These are phyloP conservation scores for Lachancea nothofagi DNA, from an alignment of 805 yeast species.

Conservation along the genomic window DNA sequence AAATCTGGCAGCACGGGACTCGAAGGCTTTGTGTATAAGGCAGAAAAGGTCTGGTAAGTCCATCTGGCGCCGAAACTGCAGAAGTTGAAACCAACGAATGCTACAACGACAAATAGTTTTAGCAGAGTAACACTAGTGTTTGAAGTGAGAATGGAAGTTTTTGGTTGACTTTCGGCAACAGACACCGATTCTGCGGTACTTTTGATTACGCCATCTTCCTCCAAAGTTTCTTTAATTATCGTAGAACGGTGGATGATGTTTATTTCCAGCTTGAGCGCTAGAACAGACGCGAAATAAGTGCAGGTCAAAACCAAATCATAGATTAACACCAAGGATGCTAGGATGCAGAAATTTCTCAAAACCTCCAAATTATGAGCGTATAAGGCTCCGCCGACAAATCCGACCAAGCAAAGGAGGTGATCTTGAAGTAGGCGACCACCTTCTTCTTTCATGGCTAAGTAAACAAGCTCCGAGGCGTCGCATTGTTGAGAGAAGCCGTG, in stretches of 20 bases:
- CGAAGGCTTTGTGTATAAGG: slow-evolving; percentile 28
- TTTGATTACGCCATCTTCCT: slow-evolving; percentile 86
- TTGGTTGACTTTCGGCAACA: slow-evolving; percentile 23
- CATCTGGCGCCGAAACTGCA: slow-evolving; percentile 68
- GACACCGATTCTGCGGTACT: slow-evolving; percentile 67
- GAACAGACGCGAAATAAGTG: slow-evolving; percentile 77
- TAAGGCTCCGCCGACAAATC: slow-evolving; percentile 60
- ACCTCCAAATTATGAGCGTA: slow-evolving; percentile 66
- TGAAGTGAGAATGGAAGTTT: slow-evolving; percentile 27
- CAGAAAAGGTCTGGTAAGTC: slow-evolving; percentile 47
- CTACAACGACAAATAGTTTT: slow-evolving; percentile 54
- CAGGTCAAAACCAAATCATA: slow-evolving; percentile 68
- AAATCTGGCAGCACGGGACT: slow-evolving; percentile 39
- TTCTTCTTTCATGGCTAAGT: slow-evolving; percentile 33
- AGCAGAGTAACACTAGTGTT: slow-evolving; percentile 45
- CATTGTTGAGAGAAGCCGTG: slow-evolving; percentile 32
- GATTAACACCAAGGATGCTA: slow-evolving; percentile 62
- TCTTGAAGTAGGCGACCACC: slow-evolving; percentile 53
- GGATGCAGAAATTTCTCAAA: slow-evolving; percentile 71
- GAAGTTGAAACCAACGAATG: slow-evolving; percentile 57
- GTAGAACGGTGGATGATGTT: slow-evolving; percentile 77
- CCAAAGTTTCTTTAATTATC: slow-evolving; percentile 68
- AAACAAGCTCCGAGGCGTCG: slow-evolving; percentile 29
- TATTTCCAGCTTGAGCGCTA: slow-evolving; percentile 85
- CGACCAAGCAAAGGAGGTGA: slow-evolving; percentile 63